A percentile compares a stretch with the other conserved stretches of the same genome.
Evolutionary conservation across 768 basidiomycete genomes (phyloP).

Genomic region (Phanerochaete sordida): DNA sequence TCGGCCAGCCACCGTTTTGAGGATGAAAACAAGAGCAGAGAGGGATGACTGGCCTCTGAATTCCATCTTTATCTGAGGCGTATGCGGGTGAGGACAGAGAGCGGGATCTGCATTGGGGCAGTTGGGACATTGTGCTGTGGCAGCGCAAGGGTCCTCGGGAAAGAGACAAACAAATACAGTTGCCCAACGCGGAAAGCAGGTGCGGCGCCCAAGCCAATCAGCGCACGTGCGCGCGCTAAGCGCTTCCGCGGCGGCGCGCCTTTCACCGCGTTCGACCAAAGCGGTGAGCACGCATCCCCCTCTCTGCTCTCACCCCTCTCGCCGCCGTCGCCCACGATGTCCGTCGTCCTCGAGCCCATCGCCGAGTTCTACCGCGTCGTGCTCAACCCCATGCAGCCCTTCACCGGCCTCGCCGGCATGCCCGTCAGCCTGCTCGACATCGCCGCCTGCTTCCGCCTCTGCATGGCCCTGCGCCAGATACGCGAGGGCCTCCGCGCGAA

Average conservation of each 20-base stretch:
- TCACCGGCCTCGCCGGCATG: slow-evolving; percentile 59
- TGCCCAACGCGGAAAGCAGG: not conserved
- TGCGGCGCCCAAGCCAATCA: not conserved
- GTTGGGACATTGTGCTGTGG: not conserved
- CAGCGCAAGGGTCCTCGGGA: not conserved
- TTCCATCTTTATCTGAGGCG: not conserved
- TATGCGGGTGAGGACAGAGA: not conserved
- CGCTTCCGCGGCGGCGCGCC: too few relatives aligned
- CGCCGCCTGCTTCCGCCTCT: slow-evolving; percentile 64
- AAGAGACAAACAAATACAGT: not conserved
- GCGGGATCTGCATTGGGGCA: not conserved
- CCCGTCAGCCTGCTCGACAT: slow-evolving; percentile 62
- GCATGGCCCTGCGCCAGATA: slow-evolving; percentile 64
- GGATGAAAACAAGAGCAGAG: too few relatives aligned
- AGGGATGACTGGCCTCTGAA: too few relatives aligned
- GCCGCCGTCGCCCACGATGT: slow-evolving; percentile 23
- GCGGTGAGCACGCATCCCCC: not conserved
- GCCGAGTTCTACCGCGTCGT: slow-evolving; percentile 49
- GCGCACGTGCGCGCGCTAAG: not conserved
- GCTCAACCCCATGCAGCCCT: slow-evolving; percentile 59
- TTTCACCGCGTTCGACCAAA: not conserved
- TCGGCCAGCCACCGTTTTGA: too few relatives aligned
- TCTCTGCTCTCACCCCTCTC: not conserved
- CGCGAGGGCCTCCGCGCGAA: slow-evolving; percentile 45
- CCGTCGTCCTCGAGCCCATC: slow-evolving; percentile 35